A percentile compares a stretch with the other conserved stretches of the same genome.
Conservation (phyloP, 352 stramenopile genomes). For the Bremia lactucae region DNA sequence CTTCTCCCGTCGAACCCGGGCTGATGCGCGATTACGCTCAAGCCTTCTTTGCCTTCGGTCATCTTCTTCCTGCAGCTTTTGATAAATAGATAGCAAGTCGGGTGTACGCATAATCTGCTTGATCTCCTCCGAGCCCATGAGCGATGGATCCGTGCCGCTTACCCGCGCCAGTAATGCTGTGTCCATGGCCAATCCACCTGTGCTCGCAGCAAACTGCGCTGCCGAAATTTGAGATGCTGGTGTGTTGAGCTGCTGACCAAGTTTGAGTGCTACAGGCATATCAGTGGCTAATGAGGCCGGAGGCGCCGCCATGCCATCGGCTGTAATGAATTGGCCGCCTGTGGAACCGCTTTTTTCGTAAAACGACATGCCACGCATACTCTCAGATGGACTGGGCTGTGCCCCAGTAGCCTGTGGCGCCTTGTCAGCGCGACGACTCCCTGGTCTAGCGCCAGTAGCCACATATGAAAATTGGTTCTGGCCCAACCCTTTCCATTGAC, state of each 20-base stretch:
- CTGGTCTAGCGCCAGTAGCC: constrained; percentile 9
- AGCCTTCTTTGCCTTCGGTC: constrained; percentile 62
- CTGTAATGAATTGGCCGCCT: constrained; percentile 15
- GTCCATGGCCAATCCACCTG: constrained; percentile 66
- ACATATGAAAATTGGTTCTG: constrained; percentile 44
- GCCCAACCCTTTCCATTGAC: constrained; percentile 47
- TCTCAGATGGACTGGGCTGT: constrained; percentile 39
- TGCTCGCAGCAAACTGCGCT: constrained; percentile 73
- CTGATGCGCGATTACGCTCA: constrained; percentile 73
- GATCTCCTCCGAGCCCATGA: constrained; percentile 76
- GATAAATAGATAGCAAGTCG: constrained; percentile 80
- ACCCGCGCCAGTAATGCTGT: constrained; percentile 69
- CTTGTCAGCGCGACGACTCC: constrained; percentile 2
- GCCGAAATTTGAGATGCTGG: constrained; percentile 47
- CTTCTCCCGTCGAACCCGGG: constrained; percentile 73
- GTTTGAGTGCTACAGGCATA: constrained; percentile 11
- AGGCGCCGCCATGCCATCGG: constrained; percentile 15
- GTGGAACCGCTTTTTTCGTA: constrained; percentile 20
- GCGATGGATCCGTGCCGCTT: constrained; percentile 62
- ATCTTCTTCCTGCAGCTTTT: constrained; percentile 83
- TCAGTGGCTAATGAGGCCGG: constrained; percentile 3
- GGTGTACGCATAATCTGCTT: constrained; percentile 82
- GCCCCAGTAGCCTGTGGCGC: neutral
- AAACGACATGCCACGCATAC: constrained; percentile 55
- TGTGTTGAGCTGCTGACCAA: constrained; percentile 28